These are phyloP conservation scores for Chiua virens DNA, from an alignment of 768 basidiomycete genomes.

Conservation along the genomic window DNA sequence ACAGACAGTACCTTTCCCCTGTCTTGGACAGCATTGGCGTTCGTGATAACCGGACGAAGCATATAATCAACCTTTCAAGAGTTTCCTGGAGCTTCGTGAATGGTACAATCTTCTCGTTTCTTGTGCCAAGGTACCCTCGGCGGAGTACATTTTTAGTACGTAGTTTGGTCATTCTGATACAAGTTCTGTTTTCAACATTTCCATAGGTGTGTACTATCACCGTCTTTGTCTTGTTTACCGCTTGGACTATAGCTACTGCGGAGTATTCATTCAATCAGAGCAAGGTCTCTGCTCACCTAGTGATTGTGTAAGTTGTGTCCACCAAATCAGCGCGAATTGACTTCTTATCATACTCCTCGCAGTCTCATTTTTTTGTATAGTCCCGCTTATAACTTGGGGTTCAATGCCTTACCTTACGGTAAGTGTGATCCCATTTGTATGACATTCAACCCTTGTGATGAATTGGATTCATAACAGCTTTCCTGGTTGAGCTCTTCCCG, in stretches of 20 bases:
- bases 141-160: slow-evolving; percentile 16
- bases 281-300: slow-evolving; percentile 1
- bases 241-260: slow-evolving; percentile 21
- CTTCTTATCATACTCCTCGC: not conserved
- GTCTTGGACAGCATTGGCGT: slow-evolving; percentile 19
- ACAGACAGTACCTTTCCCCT: slow-evolving; percentile 10
- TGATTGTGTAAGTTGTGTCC: slow-evolving; percentile 7
- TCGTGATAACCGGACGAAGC: slow-evolving; percentile 20
- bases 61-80: slow-evolving; percentile 12
- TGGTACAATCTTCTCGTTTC: slow-evolving; percentile 1
- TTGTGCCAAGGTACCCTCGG: slow-evolving; percentile 15
- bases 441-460: not conserved
- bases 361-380: slow-evolving; percentile 22
- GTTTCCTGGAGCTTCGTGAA: slow-evolving; percentile 13
- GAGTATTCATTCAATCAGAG: slow-evolving; percentile 16
- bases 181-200: not conserved
- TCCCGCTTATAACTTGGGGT: slow-evolving; percentile 15
- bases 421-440: not conserved
- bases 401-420: slow-evolving; percentile 10
- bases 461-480: slow-evolving; percentile 38
- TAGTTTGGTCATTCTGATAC: not conserved
- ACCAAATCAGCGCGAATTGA: not conserved
- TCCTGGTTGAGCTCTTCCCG: slow-evolving; percentile 68
- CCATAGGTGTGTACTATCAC: slow-evolving; percentile 14
- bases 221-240: slow-evolving; percentile 9